Conservation (phyloP, 768 basidiomycete species). For the Podaxis sp. region DNA sequence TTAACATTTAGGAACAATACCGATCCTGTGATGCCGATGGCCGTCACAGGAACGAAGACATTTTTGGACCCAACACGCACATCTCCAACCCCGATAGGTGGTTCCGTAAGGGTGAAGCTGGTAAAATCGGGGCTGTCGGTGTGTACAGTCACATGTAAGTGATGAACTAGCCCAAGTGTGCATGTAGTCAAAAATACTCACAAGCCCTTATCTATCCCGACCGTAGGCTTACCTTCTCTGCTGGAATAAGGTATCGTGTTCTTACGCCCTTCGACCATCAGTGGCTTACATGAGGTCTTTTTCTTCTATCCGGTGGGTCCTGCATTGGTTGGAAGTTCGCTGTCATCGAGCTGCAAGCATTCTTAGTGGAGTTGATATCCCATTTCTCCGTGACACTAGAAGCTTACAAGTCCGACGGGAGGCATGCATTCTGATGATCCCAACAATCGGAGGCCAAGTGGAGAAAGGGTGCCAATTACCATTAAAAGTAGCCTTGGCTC, state of each 20-base stretch:
- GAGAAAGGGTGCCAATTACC: conserved; percentile 40
- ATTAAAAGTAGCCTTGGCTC: conserved; percentile 30
- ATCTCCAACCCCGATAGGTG: conserved; percentile 54
- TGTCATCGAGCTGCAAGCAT: conserved; percentile 50
- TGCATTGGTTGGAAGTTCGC: conserved; percentile 38
- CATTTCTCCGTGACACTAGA: conserved; percentile 40
- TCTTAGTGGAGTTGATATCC: conserved; percentile 50
- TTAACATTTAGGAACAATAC: neutral
- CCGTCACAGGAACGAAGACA: conserved; percentile 33
- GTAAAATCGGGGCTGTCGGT: conserved; percentile 35
- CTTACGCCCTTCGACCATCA: neutral
- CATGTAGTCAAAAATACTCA: conserved; percentile 3
- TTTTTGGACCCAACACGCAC: conserved; percentile 57
- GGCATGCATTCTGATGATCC: conserved; percentile 35
- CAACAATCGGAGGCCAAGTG: conserved; percentile 36
- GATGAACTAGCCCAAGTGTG: neutral
- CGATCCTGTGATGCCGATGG: neutral
- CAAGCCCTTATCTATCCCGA: neutral
- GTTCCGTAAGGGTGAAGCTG: conserved; percentile 33
- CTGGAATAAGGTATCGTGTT: conserved; percentile 24
- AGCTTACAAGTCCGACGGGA: conserved; percentile 32
- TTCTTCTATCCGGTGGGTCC: conserved; percentile 16
- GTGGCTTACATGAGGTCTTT: neutral
- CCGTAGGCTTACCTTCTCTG: conserved; percentile 26
- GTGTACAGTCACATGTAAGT: conserved; percentile 44